Base-by-base conservation (phyloP, 352 stramenopile genomes). In the Globisporangium paroecandrum region DNA sequence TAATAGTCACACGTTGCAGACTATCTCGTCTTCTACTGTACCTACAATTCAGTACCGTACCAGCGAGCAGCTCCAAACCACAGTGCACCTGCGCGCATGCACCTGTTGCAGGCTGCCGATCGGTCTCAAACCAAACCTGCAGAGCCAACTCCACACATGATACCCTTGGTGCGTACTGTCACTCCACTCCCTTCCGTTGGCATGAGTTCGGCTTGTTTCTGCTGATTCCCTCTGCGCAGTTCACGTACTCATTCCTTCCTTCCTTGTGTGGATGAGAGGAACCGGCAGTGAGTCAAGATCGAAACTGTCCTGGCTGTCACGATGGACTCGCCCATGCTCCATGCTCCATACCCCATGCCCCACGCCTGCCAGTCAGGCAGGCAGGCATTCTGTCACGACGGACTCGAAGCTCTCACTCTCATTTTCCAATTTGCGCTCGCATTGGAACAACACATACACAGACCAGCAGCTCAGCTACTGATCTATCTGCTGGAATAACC, bases 351-450 rank as follows among this genome's bases (percentile, higher is more conserved):
- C 27, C 4, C 36, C 36, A 18, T 46, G 10, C 38, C 36, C 36
- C 36, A 43, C 10, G 34, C 34, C 34, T 15, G 36, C 36, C 36
- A 43, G 36, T 43, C 15, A 49, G 51, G 20, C 22, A 49, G 51
- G 20, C 22, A 29, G 41, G 3, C 4, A n/a, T 20, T n/a, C 41
- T 3, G 51, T 32, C 22, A 29, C 22, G 51, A 57, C 4, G 22
- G 25, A 57, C 51, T 29, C 24, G 25, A 15, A 3, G 51, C 51
- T 32, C 27, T 58, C 53, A 20, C 24, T 49, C 34, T 64, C 58
- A 69, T 36, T 69, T 43, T 64, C 38, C 64, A 64, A 69, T 64
- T 47, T 36, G 54, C 64, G n/a, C 27, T 12, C 51, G 29, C 56
- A 27, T 49, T 60, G 32, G 51, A 25, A 60, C 22, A 61, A 27